Evolutionary conservation across 2,329 filamentous ascomycete genomes (phyloP), one percentile per base, ranked within the genome.

Genomic region (Pezicula rhizophila): DNA sequence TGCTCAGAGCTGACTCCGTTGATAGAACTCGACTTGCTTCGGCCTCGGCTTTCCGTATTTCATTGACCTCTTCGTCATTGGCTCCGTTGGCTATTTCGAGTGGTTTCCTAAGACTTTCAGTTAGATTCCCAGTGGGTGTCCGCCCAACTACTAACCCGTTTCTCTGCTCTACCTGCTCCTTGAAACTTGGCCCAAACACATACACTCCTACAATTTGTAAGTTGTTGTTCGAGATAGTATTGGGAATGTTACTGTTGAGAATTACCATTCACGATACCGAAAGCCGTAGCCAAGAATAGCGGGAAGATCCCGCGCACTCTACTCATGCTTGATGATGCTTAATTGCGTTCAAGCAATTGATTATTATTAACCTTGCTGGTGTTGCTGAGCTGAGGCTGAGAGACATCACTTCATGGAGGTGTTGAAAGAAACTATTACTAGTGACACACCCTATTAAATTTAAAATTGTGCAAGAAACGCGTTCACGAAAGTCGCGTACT

Each of bases 241-340:
- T 28, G 23, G 18, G 6, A 44, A 25, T 23, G 10, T 42, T 43
- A 17, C 42, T 28, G 43, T 26, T 35, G 39, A 11, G 8, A 5
- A 28, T 31, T 60, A 64, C 63, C 62, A 51, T 61, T 64, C 12
- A 39, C 51, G 47, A 65, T 50, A 7, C 63, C 63, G 46, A 65
- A 52, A 10, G 52, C 55, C 8, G 56, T 57, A 6, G 59, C 60
- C 38, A 65, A 15, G 31, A 61, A 52, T 12, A 64, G 37, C 2
- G 62, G 62, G 15, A 63, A 45, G 1, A 61, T 31, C 1, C 58
- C 60, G 18, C 61, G 58, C 20, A 54, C 14, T 48, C 53, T 57
- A 48, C 61, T 63, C 61, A 63, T 63, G n/a, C 5, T 28, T 26
- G 18, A 31, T 28, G 3, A 26, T 46, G 33, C 5, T 42, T 40